Evolutionary conservation across 2,329 filamentous ascomycete species (phyloP).

Genomic region (Didymella exigua): DNA sequence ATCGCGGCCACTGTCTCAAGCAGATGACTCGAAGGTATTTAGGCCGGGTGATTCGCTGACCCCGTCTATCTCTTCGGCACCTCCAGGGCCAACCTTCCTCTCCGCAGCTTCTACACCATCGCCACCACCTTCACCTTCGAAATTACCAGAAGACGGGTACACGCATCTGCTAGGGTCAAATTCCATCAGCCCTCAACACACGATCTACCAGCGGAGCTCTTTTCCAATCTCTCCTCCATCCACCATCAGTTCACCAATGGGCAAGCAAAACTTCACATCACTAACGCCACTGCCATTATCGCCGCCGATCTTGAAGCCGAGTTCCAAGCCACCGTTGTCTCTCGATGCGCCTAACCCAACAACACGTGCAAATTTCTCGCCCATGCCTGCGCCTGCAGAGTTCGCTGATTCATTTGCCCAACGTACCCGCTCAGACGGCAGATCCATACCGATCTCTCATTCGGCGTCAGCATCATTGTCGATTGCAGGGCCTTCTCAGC

Average conservation of each 20-base stretch:
- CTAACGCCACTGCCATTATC: slow-evolving; percentile 43
- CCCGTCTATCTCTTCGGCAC: slow-evolving; percentile 20
- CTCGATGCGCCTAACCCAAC: slow-evolving; percentile 42
- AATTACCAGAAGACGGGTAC: slow-evolving; percentile 31
- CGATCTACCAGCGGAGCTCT: slow-evolving; percentile 25
- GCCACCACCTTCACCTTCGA: slow-evolving; percentile 38
- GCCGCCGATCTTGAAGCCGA: slow-evolving; percentile 42
- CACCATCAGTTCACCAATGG: slow-evolving; percentile 25
- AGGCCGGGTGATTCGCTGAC: not conserved
- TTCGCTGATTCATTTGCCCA: slow-evolving; percentile 24
- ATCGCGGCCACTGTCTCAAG: not conserved
- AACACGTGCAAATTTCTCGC: slow-evolving; percentile 39
- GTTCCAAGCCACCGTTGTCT: slow-evolving; percentile 39
- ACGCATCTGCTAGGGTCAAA: slow-evolving; percentile 33
- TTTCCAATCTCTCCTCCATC: slow-evolving; percentile 34
- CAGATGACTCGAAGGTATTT: not conserved
- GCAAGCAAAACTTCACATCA: slow-evolving; percentile 30
- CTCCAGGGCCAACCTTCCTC: slow-evolving; percentile 40
- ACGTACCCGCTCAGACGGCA: not conserved
- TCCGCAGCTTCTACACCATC: slow-evolving; percentile 44
- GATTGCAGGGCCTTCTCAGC: slow-evolving; percentile 6
- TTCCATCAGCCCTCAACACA: slow-evolving; percentile 20
- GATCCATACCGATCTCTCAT: slow-evolving; percentile 16
- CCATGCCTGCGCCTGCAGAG: slow-evolving; percentile 18
- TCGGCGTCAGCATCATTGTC: slow-evolving; percentile 32